Evolutionary conservation across 2,329 filamentous ascomycete genomes (phyloP), one percentile per base, ranked within the genome.

Genomic region (Hypocrella siamensis): DNA sequence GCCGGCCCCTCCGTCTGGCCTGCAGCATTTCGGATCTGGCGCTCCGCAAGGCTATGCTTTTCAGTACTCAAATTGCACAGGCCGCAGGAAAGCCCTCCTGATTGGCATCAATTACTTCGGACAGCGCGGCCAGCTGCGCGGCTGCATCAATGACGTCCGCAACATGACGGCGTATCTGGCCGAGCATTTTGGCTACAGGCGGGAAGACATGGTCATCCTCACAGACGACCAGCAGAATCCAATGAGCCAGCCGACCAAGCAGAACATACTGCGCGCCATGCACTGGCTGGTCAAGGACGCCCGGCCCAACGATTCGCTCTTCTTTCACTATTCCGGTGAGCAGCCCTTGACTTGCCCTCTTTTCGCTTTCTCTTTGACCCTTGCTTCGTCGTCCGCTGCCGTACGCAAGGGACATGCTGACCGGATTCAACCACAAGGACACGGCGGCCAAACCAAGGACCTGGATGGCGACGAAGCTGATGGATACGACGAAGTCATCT

Each of bases 91-190:
- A 60, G 88, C 86, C 4, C 61, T 94, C 19, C 58, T 96, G 38
- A 88, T 94, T 43, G 88, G 88, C 34, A 93, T 94, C 63, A 94
- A 94, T 59, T 94, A 96, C 58, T 94, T 94, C 51, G 77, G 80
- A 31, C 86, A 94, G 58, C 75, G 82, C 35, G 86, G 86, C 18
- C 82, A 94, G 62, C 65, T 94, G 30, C 69, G 85, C 35, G 88
- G 88, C 28, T 96, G 88, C 50, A 94, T 94, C 63, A 94, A 96
- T 51, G 88, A 96, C 52, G 88, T 94, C 27, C 82, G 86, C 58
- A 94, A 94, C 61, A 93, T 96, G 84, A 93, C 85, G 16, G 69
- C 70, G 31, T 96, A 93, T 51, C 63, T 96, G 36, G 82, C 83
- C 40, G 75, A 86, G 54, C 76, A 84, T 48, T 94, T 92, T 53